Evolutionary conservation across 441 rosid genomes (phyloP), one percentile per base, ranked within the genome.

Genomic region (Daphne laureola): DNA sequence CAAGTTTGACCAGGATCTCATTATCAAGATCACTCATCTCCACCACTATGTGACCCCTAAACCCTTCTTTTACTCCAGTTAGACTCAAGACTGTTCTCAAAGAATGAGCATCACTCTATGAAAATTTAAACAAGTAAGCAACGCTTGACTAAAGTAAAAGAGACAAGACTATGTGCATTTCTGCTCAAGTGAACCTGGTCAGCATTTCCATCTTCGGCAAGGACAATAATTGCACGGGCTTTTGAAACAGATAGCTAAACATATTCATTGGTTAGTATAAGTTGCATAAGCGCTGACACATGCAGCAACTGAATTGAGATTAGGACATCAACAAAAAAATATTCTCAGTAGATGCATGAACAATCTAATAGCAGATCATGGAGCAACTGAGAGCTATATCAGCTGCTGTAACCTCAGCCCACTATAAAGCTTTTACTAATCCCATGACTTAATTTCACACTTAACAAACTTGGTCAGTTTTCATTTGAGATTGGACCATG

Each of bases 191-290:
- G 66, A 61, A 84, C 92, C 92, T 84, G 92, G 62, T 84, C 88
- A 63, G 92, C 92, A 71, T 84, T 84, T 69, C 88, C 92, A 58
- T 81, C 92, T 40, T 73, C 84, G 49, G 92, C 92, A 63, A 84
- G 86, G 65, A 84, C 86, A 60, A 84, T 42, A 66, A 84, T 72
- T 46, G 88, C 84, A 65, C 84, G 80, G 52, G 86, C 86, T 70
- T 81, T 84, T 56, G 88, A 84, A 66, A 84, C 92, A 48, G 92
- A 84, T 27, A 84, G 84, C 92, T 84, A 54, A 54, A 63, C 45
- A 66, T 12, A 44, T 65, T 53, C 49, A 53, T n/a, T n/a, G 23
- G 25, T 75, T 46, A 66, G 61, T 45, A 50, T 57, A 50, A 54
- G 15, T 42, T 46, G 48, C 52, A 56, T 12, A 17, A 6, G 6